These are phyloP conservation scores for Debaryomyces hansenii DNA, from an alignment of 805 yeast genomes.

Conservation along the genomic window DNA sequence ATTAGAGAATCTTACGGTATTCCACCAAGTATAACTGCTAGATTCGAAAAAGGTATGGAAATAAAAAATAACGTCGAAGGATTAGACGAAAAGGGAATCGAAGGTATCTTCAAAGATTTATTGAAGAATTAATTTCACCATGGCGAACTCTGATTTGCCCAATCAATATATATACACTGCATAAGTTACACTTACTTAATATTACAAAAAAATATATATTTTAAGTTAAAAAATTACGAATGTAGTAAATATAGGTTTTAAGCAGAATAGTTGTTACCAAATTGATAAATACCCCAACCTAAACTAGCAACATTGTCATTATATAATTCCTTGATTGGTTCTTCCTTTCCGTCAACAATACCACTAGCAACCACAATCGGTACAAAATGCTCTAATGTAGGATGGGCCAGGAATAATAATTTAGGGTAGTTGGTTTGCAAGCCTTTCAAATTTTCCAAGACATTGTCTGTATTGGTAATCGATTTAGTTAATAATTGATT, in stretches of 20 bases:
- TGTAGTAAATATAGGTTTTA: neutral
- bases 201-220: constrained; percentile 1
- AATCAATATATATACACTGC: constrained; percentile 1
- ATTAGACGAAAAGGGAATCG: constrained; percentile 47
- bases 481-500: constrained; percentile 45
- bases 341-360: constrained; percentile 43
- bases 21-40: constrained; percentile 71
- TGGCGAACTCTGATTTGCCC: constrained; percentile 1
- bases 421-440: constrained; percentile 28
- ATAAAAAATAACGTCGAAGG: constrained; percentile 50
- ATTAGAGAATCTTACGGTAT: constrained; percentile 76
- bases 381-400: constrained; percentile 72
- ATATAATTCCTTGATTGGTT: constrained; percentile 45
- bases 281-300: constrained; percentile 72
- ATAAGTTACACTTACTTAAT: neutral
- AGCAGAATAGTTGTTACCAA: constrained; percentile 25
- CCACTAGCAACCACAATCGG: constrained; percentile 66
- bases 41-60: constrained; percentile 61
- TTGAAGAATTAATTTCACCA: constrained; percentile 31
- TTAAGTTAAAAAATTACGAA: neutral
- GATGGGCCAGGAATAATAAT: constrained; percentile 59
- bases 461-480: constrained; percentile 29
- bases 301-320: constrained; percentile 44
- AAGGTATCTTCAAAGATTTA: constrained; percentile 36
- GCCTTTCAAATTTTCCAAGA: constrained; percentile 36